Evolutionary conservation across 1,284 basidiomycete genomes (phyloP), one percentile per base, ranked within the genome.

Genomic region (Lignosus rhinocerotis): DNA sequence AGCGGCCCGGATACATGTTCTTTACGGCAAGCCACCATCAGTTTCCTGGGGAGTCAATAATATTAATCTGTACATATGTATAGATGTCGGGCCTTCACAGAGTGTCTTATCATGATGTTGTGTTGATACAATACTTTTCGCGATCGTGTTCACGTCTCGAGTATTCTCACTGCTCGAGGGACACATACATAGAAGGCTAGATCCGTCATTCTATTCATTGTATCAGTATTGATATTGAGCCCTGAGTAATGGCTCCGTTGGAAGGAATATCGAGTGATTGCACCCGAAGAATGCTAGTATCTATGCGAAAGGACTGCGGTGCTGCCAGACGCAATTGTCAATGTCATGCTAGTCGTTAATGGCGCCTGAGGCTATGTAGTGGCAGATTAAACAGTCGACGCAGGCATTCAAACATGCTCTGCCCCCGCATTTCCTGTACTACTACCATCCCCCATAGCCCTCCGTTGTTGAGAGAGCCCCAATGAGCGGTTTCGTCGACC

Each of bases 351-450:
- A 54, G 41, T 56, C 19, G 16, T 39, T 52, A 43, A 58, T 59
- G 62, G 44, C 59, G 56, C 54, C 49, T 51, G 57, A 58, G 62
- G 59, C 62, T 51, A 63, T 63, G 62, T 59, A 17, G 14, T 50
- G 51, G 41, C 59, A 60, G 55, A 57, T 60, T 51, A 19, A 34
- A 34, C 16, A 46, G 44, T 30, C 10, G 10, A 39, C 34, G 14
- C 45, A 19, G 41, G 36, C 25, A 14, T 38, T 39, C 53, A 30
- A 41, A 25, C 42, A 36, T 25, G 30, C 45, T 30, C 21, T 50
- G 31, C 44, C 43, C 33, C 46, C 44, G 36, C 21, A n/a, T 33
- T 32, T 25, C n/a, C 38, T 31, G 6, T 33, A 10, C 31, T 34
- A 34, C 12, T 33, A 16, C 39, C 43, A 19, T 48, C 46, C 33